Evolutionary conservation across 148 eudicot genomes (phyloP).

Genomic region (Bassia scoparia): DNA sequence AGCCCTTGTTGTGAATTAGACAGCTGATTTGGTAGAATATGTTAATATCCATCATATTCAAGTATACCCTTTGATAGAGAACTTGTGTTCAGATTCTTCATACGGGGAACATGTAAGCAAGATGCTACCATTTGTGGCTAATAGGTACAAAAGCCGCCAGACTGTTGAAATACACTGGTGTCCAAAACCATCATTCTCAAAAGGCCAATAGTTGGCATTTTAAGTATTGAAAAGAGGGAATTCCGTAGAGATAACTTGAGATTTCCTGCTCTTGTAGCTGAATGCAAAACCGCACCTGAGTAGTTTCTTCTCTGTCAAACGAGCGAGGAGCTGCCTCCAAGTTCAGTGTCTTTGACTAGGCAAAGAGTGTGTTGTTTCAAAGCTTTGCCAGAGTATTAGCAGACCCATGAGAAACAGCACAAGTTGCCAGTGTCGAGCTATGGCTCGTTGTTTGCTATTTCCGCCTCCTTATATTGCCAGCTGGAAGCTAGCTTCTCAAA

Average conservation of each 20-base stretch:
- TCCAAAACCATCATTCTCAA: neutral
- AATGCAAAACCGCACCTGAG: slow-evolving; percentile 24
- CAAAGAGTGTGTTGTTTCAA: slow-evolving; percentile 31
- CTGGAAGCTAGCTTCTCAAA: slow-evolving; percentile 15
- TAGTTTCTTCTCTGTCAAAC: slow-evolving; percentile 22
- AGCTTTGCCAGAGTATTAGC: slow-evolving; percentile 27
- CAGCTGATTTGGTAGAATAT: slow-evolving; percentile 8
- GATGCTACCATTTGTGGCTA: slow-evolving; percentile 13
- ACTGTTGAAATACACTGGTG: slow-evolving; percentile 22
- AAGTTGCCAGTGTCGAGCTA: slow-evolving; percentile 33
- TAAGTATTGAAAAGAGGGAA: slow-evolving; percentile 22
- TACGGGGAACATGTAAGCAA: neutral
- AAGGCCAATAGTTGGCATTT: slow-evolving; percentile 10
- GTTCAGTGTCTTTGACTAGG: slow-evolving; percentile 26
- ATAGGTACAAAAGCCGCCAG: slow-evolving; percentile 22
- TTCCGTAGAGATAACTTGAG: slow-evolving; percentile 18
- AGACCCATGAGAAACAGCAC: slow-evolving; percentile 17
- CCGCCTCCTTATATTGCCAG: neutral
- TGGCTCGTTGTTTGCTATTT: slow-evolving; percentile 17
- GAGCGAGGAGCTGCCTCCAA: slow-evolving; percentile 24
- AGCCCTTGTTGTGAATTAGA: slow-evolving; percentile 2
- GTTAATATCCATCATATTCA: slow-evolving; percentile 36
- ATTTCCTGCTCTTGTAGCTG: slow-evolving; percentile 22
- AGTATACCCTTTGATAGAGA: slow-evolving; percentile 32
- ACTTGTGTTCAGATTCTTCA: neutral